Conservation (phyloP, 331 rosid genomes). For the Rosa hybrid region DNA sequence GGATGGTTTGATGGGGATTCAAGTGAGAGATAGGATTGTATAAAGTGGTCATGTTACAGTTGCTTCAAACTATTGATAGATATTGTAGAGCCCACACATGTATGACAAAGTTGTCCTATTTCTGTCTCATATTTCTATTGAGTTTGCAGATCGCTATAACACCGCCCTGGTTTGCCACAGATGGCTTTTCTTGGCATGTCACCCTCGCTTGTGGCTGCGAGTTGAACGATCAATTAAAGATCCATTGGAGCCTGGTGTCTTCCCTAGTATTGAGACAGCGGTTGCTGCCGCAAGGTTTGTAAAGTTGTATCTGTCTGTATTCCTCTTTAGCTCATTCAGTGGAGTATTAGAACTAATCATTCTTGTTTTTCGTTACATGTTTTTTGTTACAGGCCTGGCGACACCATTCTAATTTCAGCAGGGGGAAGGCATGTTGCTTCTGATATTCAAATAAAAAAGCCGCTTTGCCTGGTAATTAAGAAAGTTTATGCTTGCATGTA, state of each 20-base stretch:
- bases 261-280: slow-evolving; percentile 81
- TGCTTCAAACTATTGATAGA: slow-evolving; percentile 8
- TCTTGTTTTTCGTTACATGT: slow-evolving; percentile 30
- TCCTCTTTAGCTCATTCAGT: neutral
- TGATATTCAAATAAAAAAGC: slow-evolving; percentile 83
- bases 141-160: slow-evolving; percentile 99
- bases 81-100: slow-evolving; percentile 5
- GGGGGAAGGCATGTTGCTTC: slow-evolving; percentile 76
- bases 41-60: neutral
- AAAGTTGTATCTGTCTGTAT: slow-evolving; percentile 12
- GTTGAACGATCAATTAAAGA: slow-evolving; percentile 80
- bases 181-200: slow-evolving; percentile 95
- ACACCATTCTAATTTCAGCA: slow-evolving; percentile 87
- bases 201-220: slow-evolving; percentile 92
- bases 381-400: slow-evolving; percentile 70
- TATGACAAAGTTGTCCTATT: slow-evolving; percentile 20
- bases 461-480: slow-evolving; percentile 65
- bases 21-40: neutral
- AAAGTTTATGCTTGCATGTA: neutral
- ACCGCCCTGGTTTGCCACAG: slow-evolving; percentile 99
- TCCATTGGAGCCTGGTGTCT: slow-evolving; percentile 70
- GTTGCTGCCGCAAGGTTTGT: slow-evolving; percentile 86
- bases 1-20: neutral
- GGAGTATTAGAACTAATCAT: slow-evolving; percentile 20
- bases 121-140: slow-evolving; percentile 70